Conservation (phyloP, 306 rosid species). For the Sechiopsis laciniata region DNA sequence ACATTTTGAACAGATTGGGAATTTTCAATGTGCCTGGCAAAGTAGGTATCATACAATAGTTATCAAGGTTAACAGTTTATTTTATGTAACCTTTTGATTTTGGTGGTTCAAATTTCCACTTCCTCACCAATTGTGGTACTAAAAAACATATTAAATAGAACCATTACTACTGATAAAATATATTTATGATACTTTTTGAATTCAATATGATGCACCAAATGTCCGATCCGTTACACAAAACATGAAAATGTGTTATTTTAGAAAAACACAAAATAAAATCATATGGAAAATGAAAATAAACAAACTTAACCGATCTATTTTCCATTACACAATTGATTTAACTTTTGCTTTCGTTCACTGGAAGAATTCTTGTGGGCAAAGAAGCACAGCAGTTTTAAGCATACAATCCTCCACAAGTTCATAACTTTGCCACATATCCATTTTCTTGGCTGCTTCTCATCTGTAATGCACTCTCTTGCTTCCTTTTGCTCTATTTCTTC, state of each 20-base stretch:
- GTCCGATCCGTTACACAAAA: background rate
- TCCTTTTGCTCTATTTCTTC: constrained; percentile 31
- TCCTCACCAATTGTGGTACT: too few relatives aligned
- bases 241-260: background rate
- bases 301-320: background rate
- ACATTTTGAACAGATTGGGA: too few relatives aligned
- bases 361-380: constrained; percentile 23
- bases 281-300: background rate
- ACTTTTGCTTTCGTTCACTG: constrained; percentile 29
- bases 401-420: constrained; percentile 39
- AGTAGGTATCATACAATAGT: too few relatives aligned
- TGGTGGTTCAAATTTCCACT: background rate
- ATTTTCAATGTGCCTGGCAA: too few relatives aligned
- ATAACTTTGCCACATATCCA: constrained; percentile 32
- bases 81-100: background rate
- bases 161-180: background rate
- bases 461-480: constrained; percentile 26
- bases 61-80: too few relatives aligned
- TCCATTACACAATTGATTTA: background rate
- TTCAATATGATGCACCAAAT: background rate
- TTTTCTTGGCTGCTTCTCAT: constrained; percentile 34
- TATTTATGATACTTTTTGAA: background rate
- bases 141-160: background rate
- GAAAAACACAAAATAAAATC: background rate
- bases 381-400: constrained; percentile 37